Evolutionary conservation across 2,329 filamentous ascomycete species (phyloP).

Genomic region (Colletotrichum trifolii): DNA sequence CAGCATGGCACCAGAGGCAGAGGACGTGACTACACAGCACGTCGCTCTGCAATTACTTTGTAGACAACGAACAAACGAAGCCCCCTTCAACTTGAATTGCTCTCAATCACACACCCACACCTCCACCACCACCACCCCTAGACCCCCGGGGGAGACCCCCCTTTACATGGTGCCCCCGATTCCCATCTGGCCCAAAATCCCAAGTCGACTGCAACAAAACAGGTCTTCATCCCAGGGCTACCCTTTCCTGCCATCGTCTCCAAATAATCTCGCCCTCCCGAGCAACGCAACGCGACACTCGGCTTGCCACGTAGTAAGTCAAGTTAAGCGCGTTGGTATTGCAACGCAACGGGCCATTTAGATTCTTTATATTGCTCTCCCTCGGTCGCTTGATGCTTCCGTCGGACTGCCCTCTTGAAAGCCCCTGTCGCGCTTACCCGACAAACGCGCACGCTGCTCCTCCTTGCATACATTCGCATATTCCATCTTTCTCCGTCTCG

Average conservation of each 20-base stretch:
- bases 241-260: constrained; percentile 25
- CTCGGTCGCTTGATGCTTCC: constrained; percentile 21
- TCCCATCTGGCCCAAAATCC: constrained; percentile 7
- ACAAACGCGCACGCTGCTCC: neutral
- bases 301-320: too few species aligned
- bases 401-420: constrained; percentile 5
- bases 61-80: constrained; percentile 12
- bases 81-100: constrained; percentile 1
- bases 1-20: neutral
- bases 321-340: neutral
- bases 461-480: neutral
- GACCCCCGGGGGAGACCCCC: neutral
- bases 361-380: constrained; percentile 6
- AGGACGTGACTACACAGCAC: neutral
- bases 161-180: constrained; percentile 13
- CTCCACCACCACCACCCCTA: neutral
- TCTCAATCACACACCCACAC: constrained; percentile 6
- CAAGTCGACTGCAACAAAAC: constrained; percentile 30
- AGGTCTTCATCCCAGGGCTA: constrained; percentile 27
- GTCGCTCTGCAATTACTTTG: neutral
- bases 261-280: constrained; percentile 26
- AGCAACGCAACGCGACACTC: constrained; percentile 34
- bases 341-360: constrained; percentile 18
- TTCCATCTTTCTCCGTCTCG: constrained; percentile 5
- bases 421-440: constrained; percentile 24